phyloP scores from a whole-genome alignment of 2,329 filamentous ascomycete species.

The Lachnellula subtilissima region DNA sequence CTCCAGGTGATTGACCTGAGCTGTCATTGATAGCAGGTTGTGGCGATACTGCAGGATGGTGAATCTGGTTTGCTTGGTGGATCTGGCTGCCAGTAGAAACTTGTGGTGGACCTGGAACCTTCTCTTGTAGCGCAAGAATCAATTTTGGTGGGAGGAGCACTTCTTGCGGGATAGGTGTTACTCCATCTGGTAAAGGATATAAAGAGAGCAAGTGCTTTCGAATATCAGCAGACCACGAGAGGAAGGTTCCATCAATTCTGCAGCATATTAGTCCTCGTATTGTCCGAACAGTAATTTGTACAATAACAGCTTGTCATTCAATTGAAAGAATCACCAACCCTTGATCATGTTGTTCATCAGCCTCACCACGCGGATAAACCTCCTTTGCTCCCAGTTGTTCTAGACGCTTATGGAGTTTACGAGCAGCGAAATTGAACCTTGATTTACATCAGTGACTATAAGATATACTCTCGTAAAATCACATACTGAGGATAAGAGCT shows the following conservation, averaged over 20 bases:
- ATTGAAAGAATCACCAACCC: slow-evolving; percentile 53
- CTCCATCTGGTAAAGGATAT: slow-evolving; percentile 63
- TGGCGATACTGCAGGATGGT: background rate
- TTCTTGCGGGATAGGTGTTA: slow-evolving; percentile 68
- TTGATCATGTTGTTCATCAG: slow-evolving; percentile 89
- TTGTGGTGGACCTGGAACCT: background rate
- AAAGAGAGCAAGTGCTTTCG: slow-evolving; percentile 59
- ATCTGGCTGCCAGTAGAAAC: too few species aligned
- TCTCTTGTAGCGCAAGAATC: slow-evolving; percentile 26
- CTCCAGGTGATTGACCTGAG: too few species aligned
- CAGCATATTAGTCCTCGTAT: slow-evolving; percentile 1
- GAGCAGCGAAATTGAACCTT: slow-evolving; percentile 88
- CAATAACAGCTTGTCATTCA: background rate
- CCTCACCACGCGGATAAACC: slow-evolving; percentile 75
- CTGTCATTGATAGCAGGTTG: too few species aligned
- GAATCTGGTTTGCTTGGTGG: background rate
- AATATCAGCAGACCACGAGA: slow-evolving; percentile 70
- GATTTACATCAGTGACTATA: background rate
- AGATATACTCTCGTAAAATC: background rate
- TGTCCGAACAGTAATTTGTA: background rate
- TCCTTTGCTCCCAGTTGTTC: slow-evolving; percentile 76
- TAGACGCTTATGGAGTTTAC: slow-evolving; percentile 81
- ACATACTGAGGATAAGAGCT: slow-evolving; percentile 85
- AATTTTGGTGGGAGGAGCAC: slow-evolving; percentile 73
- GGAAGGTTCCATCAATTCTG: slow-evolving; percentile 76